Evolutionary conservation across 2,329 filamentous ascomycete species (phyloP).

Genomic region (Claviceps fusiformis): DNA sequence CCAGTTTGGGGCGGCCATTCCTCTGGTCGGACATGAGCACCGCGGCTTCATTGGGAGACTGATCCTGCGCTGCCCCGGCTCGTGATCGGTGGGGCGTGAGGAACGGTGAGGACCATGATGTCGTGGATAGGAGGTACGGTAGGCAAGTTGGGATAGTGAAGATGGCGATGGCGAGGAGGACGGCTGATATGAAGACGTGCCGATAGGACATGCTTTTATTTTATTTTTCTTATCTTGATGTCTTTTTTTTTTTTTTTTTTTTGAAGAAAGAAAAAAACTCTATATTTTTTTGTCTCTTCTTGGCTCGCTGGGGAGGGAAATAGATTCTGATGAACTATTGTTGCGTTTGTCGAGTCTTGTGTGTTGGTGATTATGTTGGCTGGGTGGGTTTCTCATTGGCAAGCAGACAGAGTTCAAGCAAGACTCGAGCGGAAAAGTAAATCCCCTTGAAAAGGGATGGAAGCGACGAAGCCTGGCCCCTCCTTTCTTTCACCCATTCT

Average conservation of each 20-base stretch:
- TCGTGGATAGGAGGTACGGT: not conserved
- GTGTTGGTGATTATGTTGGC: no score
- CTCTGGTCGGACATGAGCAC: not conserved
- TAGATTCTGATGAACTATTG: no score
- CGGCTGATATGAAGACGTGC: not conserved
- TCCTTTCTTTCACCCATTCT: no score
- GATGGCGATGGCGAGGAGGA: not conserved
- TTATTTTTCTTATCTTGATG: not conserved
- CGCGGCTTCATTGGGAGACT: not conserved
- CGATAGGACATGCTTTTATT: not conserved
- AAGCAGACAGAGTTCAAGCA: no score
- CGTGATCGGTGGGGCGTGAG: no score
- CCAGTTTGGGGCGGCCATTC: conserved; percentile 1
- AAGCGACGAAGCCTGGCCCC: no score
- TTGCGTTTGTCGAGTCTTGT: no score
- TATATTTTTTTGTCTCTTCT: not conserved
- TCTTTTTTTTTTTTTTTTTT: not conserved
- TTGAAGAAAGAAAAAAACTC: no score
- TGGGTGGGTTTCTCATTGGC: no score
- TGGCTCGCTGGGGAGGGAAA: not conserved
- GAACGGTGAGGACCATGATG: not conserved
- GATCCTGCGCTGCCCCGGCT: not conserved
- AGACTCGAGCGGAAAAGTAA: no score
- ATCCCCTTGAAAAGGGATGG: no score
- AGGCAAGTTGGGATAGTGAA: not conserved